phyloP scores from a whole-genome alignment of 495 filamentous ascomycete genomes.

The Annulohypoxylon moriforme region DNA sequence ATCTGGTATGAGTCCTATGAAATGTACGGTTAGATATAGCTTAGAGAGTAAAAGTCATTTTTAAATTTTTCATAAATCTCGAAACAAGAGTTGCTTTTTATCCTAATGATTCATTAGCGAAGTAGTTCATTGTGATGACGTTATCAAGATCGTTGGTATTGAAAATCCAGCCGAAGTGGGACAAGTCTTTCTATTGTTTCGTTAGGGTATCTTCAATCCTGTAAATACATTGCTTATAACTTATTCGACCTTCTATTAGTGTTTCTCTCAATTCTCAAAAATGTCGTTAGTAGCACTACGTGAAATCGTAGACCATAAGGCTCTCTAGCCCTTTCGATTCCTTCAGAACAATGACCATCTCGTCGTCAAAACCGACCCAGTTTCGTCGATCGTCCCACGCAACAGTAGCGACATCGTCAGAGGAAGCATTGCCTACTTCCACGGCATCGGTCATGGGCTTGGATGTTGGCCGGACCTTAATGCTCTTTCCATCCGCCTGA shows the following conservation, averaged over 20 bases:
- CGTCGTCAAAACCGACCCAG: constrained; percentile 93
- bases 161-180: background rate
- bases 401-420: constrained; percentile 35
- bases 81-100: too few species aligned
- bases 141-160: background rate
- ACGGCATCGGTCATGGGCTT: constrained; percentile 38
- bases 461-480: constrained; percentile 58
- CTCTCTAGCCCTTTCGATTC: constrained; percentile 77
- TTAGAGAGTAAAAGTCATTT: too few species aligned
- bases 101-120: background rate
- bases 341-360: constrained; percentile 87
- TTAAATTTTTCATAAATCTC: too few species aligned
- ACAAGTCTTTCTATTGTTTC: background rate
- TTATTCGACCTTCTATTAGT: background rate
- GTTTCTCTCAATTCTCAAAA: background rate
- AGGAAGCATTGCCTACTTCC: constrained; percentile 27
- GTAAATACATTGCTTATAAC: background rate
- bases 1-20: too few species aligned
- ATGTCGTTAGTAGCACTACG: constrained; percentile 50
- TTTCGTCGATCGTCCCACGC: constrained; percentile 57
- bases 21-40: too few species aligned
- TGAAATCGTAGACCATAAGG: constrained; percentile 93
- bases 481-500: constrained; percentile 56
- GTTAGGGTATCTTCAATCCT: background rate
- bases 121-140: background rate